A percentile compares a stretch with the other conserved stretches of the same genome.
These are phyloP conservation scores for Melocanna baccifera DNA, from an alignment of 176 grass and related monocot species.

Conservation along the genomic window DNA sequence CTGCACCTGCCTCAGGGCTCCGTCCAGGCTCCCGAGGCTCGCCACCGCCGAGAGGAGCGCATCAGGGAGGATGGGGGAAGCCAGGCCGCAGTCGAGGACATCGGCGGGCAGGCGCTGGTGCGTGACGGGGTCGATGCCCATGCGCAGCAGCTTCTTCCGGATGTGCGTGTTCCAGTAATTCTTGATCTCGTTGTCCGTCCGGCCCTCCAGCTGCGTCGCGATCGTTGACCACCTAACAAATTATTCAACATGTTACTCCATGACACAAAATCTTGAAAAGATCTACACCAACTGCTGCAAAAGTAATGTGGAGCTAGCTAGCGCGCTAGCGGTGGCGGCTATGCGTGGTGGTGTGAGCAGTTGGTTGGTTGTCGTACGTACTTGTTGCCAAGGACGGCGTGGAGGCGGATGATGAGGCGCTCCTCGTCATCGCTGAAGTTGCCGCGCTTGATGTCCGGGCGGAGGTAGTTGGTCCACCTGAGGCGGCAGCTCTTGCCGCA, in stretches of 20 bases:
- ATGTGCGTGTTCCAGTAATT: slow-evolving; percentile 75
- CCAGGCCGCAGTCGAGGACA: background rate
- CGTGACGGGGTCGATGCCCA: slow-evolving; percentile 65
- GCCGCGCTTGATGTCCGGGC: slow-evolving; percentile 79
- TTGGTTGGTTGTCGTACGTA: background rate
- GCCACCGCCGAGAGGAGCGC: slow-evolving; percentile 23
- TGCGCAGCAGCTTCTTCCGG: slow-evolving; percentile 62
- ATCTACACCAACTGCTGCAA: slow-evolving; percentile 4
- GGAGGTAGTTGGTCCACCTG: slow-evolving; percentile 90
- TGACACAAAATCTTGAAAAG: background rate
- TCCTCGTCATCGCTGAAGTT: slow-evolving; percentile 73
- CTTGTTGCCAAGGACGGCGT: slow-evolving; percentile 73
- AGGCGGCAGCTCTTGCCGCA: slow-evolving; percentile 95
- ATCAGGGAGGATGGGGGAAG: background rate
- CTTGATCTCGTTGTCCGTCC: slow-evolving; percentile 78
- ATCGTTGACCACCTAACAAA: slow-evolving; percentile 66
- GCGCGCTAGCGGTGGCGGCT: background rate
- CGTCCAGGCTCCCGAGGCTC: slow-evolving; percentile 21
- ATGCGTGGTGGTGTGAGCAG: background rate
- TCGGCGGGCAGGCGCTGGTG: slow-evolving; percentile 44
- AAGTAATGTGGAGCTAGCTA: background rate
- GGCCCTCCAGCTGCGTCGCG: slow-evolving; percentile 51
- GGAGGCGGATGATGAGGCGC: slow-evolving; percentile 59
- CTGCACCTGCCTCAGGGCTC: slow-evolving; percentile 30
- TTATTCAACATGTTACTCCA: background rate